A percentile compares a stretch with the other conserved stretches of the same genome.
phyloP scores from a whole-genome alignment of 2,329 filamentous ascomycete species.

The Xylariaceae sp. region DNA sequence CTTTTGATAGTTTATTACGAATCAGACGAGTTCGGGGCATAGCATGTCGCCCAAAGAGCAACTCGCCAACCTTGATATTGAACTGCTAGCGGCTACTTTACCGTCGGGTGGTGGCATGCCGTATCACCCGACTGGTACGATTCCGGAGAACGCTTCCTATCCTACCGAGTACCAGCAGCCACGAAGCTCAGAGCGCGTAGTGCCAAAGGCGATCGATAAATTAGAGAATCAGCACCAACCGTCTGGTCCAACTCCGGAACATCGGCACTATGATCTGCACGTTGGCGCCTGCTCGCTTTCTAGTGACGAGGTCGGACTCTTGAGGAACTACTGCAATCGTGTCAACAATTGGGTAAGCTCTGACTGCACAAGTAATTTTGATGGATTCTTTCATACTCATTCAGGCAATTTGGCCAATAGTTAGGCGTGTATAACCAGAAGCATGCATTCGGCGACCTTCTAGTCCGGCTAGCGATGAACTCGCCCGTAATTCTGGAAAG shows the following conservation, averaged over 20 bases:
- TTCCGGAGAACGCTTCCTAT: background rate
- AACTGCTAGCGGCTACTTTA: too few relatives aligned
- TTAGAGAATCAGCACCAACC: background rate
- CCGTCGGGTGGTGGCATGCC: too few relatives aligned
- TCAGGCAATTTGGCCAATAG: background rate
- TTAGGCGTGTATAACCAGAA: conserved; percentile 12
- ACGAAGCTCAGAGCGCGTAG: background rate
- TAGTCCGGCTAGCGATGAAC: conserved; percentile 8
- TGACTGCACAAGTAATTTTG: background rate
- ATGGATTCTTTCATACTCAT: background rate
- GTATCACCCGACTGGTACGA: too few relatives aligned
- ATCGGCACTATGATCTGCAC: conserved; percentile 1
- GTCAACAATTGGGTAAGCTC: conserved; percentile 16
- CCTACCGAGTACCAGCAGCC: background rate
- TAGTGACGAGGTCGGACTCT: conserved; percentile 10
- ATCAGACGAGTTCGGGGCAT: too few relatives aligned
- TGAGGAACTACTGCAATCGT: conserved; percentile 15
- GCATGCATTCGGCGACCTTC: conserved; percentile 5
- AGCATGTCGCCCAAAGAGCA: too few relatives aligned
- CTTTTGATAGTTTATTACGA: too few relatives aligned
- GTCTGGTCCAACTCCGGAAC: background rate
- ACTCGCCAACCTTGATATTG: too few relatives aligned
- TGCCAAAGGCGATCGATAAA: background rate
- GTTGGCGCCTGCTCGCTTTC: conserved; percentile 8
- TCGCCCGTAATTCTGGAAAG: conserved; percentile 14